Evolutionary conservation across 371 early-diverging fungal species (phyloP), one percentile per base, ranked within the genome.

Genomic region (Capillidium rhysosporum): DNA sequence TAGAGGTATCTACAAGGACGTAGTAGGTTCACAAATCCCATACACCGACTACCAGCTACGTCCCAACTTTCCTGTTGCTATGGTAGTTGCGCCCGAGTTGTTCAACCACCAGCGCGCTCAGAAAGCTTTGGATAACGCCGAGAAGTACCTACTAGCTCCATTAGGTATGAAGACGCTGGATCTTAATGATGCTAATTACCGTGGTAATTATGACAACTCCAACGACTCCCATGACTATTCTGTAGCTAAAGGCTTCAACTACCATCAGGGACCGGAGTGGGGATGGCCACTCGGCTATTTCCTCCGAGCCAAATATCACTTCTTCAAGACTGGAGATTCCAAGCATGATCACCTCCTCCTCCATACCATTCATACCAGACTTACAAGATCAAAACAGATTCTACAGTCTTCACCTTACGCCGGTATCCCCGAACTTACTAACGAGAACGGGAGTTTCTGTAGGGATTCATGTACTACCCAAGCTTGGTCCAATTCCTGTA

Each of bases 241-340:
- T 20, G 72, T 89, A 0, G 86, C 94, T 2, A 89, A 92, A 52
- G 98, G 98, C 12, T 84, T 82, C 65, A 97, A 97, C 61, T 97
- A 97, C 61, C 96, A 97, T 59, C 89, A 95, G 59, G 98, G 95
- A 3, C 83, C 82, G 24, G 98, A 97, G 74, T 97, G 98, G 98
- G 70, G 94, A 4, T 97, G 94, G 93, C 72, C 75, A 12, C 70
- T 78, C 0, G 93, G 92, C 0, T 91, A 80, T 67, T 93, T 79
- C 64, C 68, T 92, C 52, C 78, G 85, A 14, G 89, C 98, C 1
- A 83, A 80, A 43, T 61, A 84, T 28, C 56, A 67, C 18, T 62
- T 57, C 40, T 25, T 46, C 47, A 46, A 46, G 28, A 12, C 4
- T 7, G 34, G 34, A 4, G 34, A 34, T 34, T 12, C 12, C 34